Conservation (phyloP, 805 yeast genomes). For the Saccharomycopsis guyanensis region DNA sequence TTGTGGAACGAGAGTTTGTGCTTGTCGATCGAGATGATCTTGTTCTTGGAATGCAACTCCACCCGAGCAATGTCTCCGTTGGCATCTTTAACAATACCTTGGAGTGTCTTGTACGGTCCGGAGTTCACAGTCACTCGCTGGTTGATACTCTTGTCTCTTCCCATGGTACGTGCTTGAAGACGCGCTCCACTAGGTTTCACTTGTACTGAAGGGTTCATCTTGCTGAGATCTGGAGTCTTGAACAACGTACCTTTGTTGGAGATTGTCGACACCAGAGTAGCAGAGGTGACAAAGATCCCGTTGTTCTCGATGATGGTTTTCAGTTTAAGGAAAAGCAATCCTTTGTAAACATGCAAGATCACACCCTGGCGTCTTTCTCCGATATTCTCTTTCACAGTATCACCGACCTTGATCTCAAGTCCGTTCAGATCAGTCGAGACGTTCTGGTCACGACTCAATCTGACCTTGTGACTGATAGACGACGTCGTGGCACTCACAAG, state of each 20-base stretch:
- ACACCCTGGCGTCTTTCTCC: constrained; percentile 88
- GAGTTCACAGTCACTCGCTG: constrained; percentile 84
- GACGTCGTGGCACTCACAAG: constrained; percentile 64
- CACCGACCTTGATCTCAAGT: constrained; percentile 79
- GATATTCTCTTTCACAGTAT: constrained; percentile 75
- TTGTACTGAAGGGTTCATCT: constrained; percentile 77
- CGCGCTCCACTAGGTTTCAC: constrained; percentile 27
- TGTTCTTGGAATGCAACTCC: constrained; percentile 88
- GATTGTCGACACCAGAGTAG: constrained; percentile 71
- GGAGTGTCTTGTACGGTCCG: constrained; percentile 87
- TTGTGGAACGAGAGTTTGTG: constrained; percentile 67
- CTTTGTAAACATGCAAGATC: constrained; percentile 79
- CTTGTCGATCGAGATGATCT: constrained; percentile 78
- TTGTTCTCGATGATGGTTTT: constrained; percentile 75
- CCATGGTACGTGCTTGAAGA: constrained; percentile 44
- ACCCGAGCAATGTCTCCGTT: constrained; percentile 88
- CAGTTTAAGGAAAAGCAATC: constrained; percentile 70
- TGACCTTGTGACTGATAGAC: constrained; percentile 73
- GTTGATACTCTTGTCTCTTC: constrained; percentile 75
- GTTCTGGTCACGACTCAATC: constrained; percentile 56
- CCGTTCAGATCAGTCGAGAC: constrained; percentile 88
- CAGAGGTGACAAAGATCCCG: constrained; percentile 81
- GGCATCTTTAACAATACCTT: constrained; percentile 89
- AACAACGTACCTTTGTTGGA: constrained; percentile 69
- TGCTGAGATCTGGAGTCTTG: constrained; percentile 55